phyloP scores from a whole-genome alignment of 148 eudicot species.

The Rhododendron henanense region DNA sequence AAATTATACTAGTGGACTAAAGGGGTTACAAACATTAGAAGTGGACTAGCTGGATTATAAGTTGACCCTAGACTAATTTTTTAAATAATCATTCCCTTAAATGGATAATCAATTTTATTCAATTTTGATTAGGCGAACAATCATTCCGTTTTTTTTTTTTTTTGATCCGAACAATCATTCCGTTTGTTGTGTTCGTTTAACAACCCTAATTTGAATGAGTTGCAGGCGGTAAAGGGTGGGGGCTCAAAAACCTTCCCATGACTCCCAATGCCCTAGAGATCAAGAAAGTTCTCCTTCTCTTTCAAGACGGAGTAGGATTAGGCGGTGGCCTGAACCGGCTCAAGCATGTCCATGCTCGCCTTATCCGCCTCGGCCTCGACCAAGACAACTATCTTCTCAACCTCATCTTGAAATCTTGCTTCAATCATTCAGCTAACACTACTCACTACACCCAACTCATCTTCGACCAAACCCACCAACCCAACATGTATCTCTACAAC shows the following conservation, averaged over 20 bases:
- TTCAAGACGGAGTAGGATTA: neutral
- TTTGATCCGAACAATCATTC: too few species aligned
- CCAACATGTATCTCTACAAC: slow-evolving; percentile 6
- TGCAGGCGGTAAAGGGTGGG: neutral
- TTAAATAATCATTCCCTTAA: too few species aligned
- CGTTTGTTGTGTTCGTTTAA: too few species aligned
- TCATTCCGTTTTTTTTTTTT: too few species aligned
- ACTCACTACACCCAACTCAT: neutral
- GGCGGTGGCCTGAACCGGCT: neutral
- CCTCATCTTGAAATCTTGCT: neutral
- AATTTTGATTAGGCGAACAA: too few species aligned
- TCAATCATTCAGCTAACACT: neutral
- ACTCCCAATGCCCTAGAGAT: slow-evolving; percentile 1
- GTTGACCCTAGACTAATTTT: too few species aligned
- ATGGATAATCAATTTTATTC: too few species aligned
- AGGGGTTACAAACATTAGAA: too few species aligned
- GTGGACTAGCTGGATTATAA: too few species aligned
- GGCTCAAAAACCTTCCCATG: neutral
- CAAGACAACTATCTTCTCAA: slow-evolving; percentile 15
- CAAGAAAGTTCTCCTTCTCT: slow-evolving; percentile 3
- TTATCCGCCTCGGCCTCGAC: slow-evolving; percentile 3
- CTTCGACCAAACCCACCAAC: neutral
- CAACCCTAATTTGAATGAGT: neutral
- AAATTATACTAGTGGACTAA: too few species aligned
- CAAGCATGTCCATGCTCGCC: slow-evolving; percentile 10